Evolutionary conservation across 768 basidiomycete genomes (phyloP), one percentile per base, ranked within the genome.

Genomic region (Sutorius australiensis): DNA sequence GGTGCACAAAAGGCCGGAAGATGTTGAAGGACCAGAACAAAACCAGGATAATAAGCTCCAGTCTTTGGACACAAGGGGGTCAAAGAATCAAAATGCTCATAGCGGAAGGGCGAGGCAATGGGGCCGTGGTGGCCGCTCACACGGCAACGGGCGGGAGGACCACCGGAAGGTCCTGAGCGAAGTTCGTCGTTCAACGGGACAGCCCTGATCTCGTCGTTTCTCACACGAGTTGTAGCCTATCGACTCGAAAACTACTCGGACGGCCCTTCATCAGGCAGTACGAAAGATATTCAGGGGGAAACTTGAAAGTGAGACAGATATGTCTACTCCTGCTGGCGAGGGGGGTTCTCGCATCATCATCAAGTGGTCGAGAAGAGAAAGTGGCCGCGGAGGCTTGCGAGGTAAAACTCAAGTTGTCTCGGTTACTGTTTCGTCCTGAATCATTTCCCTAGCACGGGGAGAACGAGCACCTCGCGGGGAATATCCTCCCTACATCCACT

Each of bases 401-500:
- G 72, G 60, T 72, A 48, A 41, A 38, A n/a, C 11, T 40, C 7
- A 17, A 39, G 16, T 9, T 4, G n/a, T 46, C 2, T 46, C 27
- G 8, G 30, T 40, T 19, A 17, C 1, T 28, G 27, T 43, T 44
- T 38, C 3, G 19, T 43, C 11, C 42, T 50, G 30, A 60, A 33
- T 24, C 24, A 5, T 58, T 39, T 12, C 46, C 34, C 17, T 42
- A 58, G 67, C 60, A 38, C 63, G 69, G 59, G 72, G 74, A 19
- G 75, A 75, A 48, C 78, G 79, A 38, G 63, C 73, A 24, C 74
- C 80, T 41, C 80, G 87, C 39, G 85, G 84, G 21, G 80, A 77
- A 21, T 88, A 82, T 58, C 89, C 89, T 53, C 89, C 87, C 0
- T 99, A 89, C 66, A 92, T 98, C 57, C 94, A 98, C 65, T 97